Conservation (phyloP, 352 stramenopile genomes). For the Halophytophthora polymorphica region DNA sequence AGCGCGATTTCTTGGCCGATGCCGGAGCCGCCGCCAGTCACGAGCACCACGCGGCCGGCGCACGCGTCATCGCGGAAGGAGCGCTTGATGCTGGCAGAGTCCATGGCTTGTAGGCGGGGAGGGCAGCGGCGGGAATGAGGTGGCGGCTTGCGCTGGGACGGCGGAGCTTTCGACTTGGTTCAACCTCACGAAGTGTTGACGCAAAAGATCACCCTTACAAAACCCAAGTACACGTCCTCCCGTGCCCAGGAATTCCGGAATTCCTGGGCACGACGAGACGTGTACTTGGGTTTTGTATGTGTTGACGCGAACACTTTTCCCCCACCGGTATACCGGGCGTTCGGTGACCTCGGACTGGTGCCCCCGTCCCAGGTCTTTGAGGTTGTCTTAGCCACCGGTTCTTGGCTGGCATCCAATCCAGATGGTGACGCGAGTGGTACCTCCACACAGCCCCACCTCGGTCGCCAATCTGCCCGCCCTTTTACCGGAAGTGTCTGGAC, state of each 20-base stretch:
- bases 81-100: conserved; percentile 42
- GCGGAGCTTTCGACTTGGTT: background rate
- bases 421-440: background rate
- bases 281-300: too few relatives aligned
- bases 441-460: background rate
- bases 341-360: background rate
- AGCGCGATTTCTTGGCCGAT: conserved; percentile 94
- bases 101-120: conserved; percentile 26
- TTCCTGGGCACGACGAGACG: too few relatives aligned
- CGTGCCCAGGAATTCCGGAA: too few relatives aligned
- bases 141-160: background rate
- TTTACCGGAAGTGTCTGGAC: conserved; percentile 5
- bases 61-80: conserved; percentile 59
- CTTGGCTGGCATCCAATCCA: too few relatives aligned
- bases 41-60: conserved; percentile 78
- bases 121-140: background rate
- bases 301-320: too few relatives aligned
- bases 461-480: background rate
- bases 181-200: background rate
- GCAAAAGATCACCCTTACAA: too few relatives aligned
- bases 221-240: too few relatives aligned
- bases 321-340: too few relatives aligned
- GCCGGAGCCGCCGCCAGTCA: conserved; percentile 93
- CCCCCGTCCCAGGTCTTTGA: background rate
- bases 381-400: background rate